Conservation (phyloP, 768 basidiomycete genomes). For the Xerocomellus amylosporus region DNA sequence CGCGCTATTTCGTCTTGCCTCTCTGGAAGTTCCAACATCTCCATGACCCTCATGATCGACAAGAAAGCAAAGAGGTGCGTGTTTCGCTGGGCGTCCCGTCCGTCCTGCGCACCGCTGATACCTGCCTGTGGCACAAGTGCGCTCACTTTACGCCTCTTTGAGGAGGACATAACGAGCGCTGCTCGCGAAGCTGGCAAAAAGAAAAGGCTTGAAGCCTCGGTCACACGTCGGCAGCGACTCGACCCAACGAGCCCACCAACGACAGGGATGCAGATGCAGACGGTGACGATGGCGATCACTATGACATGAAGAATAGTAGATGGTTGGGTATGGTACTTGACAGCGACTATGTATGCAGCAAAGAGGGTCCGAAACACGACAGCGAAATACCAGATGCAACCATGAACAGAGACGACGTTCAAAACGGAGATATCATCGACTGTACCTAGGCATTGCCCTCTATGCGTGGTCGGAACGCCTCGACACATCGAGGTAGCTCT, state of each 20-base stretch:
- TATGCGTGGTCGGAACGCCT: conserved; percentile 63
- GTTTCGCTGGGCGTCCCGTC: not conserved
- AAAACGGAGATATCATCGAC: too few relatives aligned
- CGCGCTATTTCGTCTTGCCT: conserved; percentile 82
- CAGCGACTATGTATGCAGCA: conserved; percentile 3
- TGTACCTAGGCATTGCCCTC: conserved; percentile 75
- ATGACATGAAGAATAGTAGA: conserved; percentile 9
- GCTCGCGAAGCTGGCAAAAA: conserved; percentile 39
- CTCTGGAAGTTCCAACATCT: conserved; percentile 91
- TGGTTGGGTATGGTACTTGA: conserved; percentile 5
- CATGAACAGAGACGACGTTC: too few relatives aligned
- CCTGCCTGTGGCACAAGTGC: conserved; percentile 49
- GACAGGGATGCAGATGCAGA: conserved; percentile 4
- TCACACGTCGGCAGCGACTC: not conserved
- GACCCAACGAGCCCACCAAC: not conserved
- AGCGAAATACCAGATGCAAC: too few relatives aligned
- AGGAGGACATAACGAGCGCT: conserved; percentile 65
- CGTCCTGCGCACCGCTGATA: not conserved
- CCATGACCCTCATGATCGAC: conserved; percentile 89
- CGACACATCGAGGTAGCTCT: conserved; percentile 58
- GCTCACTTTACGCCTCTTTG: conserved; percentile 81
- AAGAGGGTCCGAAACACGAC: not conserved
- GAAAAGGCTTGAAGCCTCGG: conserved; percentile 2
- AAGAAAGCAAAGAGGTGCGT: conserved; percentile 91
- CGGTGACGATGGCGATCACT: not conserved